Evolutionary conservation across 2,329 filamentous ascomycete species (phyloP).

Genomic region (Ophiostoma novo-ulmi): DNA sequence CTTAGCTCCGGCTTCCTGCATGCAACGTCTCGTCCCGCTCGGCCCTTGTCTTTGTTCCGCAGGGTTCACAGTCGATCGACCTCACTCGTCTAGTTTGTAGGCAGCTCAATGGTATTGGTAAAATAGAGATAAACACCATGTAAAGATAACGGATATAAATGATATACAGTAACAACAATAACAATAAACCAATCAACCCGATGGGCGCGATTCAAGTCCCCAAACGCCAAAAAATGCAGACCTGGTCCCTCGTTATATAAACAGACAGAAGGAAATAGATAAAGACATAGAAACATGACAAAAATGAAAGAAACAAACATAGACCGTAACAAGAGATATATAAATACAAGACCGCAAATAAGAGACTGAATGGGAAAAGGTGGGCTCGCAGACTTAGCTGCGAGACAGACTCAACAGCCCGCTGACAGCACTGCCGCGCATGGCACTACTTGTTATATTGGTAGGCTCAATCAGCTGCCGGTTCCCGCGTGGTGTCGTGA

Average conservation of each 20-base stretch:
- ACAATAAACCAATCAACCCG: not conserved
- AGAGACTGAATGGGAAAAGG: not conserved
- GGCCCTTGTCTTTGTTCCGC: not conserved
- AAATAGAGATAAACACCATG: not conserved
- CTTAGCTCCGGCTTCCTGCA: not conserved
- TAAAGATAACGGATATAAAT: not conserved
- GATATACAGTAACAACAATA: not conserved
- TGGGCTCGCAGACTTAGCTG: slow-evolving; percentile 25
- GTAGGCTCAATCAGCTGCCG: slow-evolving; percentile 19
- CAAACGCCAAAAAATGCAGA: slow-evolving; percentile 10
- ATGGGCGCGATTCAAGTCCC: not conserved
- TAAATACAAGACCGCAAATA: slow-evolving; percentile 1
- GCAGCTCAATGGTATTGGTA: not conserved
- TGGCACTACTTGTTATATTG: slow-evolving; percentile 42
- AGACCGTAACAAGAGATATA: not conserved
- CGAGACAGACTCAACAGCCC: slow-evolving; percentile 43
- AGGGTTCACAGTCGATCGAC: not conserved
- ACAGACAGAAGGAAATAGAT: not conserved
- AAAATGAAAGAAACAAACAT: not conserved
- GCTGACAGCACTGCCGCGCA: slow-evolving; percentile 47
- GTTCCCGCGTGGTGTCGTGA: slow-evolving; percentile 21
- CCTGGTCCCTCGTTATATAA: slow-evolving; percentile 13
- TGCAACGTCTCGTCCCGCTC: not conserved
- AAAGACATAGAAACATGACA: not conserved
- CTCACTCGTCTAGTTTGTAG: not conserved